phyloP scores from a whole-genome alignment of 2,329 filamentous ascomycete genomes.

The Nemania sp. region DNA sequence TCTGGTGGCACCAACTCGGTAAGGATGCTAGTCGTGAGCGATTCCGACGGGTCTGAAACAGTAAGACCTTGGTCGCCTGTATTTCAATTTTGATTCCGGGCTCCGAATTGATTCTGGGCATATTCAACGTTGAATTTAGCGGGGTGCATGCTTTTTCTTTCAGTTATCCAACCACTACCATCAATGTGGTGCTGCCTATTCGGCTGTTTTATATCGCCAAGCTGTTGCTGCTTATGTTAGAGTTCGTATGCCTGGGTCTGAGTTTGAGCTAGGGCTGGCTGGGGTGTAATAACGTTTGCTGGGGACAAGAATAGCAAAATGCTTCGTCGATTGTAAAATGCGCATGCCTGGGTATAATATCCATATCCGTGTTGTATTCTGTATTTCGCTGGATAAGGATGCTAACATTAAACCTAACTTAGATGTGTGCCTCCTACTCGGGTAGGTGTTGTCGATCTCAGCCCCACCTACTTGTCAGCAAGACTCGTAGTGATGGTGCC shows the following conservation, averaged over 20 bases:
- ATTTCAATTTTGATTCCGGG: slow-evolving; percentile 29
- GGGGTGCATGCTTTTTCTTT: not conserved
- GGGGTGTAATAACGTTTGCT: not conserved
- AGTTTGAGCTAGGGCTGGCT: not conserved
- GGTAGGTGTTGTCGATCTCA: slow-evolving; percentile 14
- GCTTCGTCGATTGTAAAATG: not conserved
- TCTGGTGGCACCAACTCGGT: not conserved
- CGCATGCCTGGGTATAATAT: no score
- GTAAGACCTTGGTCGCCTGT: slow-evolving; percentile 16
- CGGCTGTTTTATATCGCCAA: no score
- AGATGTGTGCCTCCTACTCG: no score
- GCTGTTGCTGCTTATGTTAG: no score
- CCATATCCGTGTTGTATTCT: no score
- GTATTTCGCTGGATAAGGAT: no score
- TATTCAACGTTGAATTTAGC: not conserved
- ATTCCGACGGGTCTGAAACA: slow-evolving; percentile 34
- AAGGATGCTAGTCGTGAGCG: not conserved
- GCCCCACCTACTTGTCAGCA: slow-evolving; percentile 11
- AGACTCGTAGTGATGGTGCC: not conserved
- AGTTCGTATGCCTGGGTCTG: no score
- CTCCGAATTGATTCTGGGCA: slow-evolving; percentile 1
- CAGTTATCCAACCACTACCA: no score
- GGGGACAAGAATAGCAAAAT: not conserved
- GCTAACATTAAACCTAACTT: no score
- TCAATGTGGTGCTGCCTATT: no score